Base-by-base conservation (phyloP, 2,329 filamentous ascomycete genomes). In the Alternaria longipes region DNA sequence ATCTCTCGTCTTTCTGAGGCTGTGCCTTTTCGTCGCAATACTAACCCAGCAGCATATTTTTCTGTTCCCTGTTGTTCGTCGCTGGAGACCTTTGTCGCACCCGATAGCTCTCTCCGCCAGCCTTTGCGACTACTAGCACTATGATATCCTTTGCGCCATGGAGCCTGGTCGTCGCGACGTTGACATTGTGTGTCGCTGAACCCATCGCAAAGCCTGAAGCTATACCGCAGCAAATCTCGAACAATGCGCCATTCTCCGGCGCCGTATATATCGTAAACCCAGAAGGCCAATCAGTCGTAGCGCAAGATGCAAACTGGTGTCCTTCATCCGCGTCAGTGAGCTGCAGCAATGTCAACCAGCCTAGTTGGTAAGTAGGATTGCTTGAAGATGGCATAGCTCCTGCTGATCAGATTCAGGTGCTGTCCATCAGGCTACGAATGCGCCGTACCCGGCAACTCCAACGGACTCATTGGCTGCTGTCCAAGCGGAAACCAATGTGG, bases 291-390 rank as follows among this genome's bases (percentile, higher is more conserved):
- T 66, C 74, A 16, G 69, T 79, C 24, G 74, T 70, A 22, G 73
- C 81, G 62, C 67, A 74, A 59, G 64, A 63, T n/a, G 55, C 69
- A 18, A 76, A 77, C 51, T 65, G 67, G 54, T 80, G 78, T 59
- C 78, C 78, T 24, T 66, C 67, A 9, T 70, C 69, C 4, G 77
- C 76, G n/a, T 75, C 75, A 3, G 63, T 79, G 56, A 81, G 78
- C 66, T 84, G 82, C 66, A 77, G 74, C 45, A 77, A 71, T 30
- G 80, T 83, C 49, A 70, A 76, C 34, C 74, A 80, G 44, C 74
- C 79, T 7, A 78, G 79, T 54, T 84, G 80, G 82, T 83, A 66
- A 64, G 79, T 59, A 44, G 5, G 18, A 18, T 3, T 3, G 8
- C 14, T 34, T 14, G 46, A 18, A 42, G 8, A 38, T 20, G n/a